phyloP scores from a whole-genome alignment of 192 early-diverging fungal species.

The Entrophospora sp. region DNA sequence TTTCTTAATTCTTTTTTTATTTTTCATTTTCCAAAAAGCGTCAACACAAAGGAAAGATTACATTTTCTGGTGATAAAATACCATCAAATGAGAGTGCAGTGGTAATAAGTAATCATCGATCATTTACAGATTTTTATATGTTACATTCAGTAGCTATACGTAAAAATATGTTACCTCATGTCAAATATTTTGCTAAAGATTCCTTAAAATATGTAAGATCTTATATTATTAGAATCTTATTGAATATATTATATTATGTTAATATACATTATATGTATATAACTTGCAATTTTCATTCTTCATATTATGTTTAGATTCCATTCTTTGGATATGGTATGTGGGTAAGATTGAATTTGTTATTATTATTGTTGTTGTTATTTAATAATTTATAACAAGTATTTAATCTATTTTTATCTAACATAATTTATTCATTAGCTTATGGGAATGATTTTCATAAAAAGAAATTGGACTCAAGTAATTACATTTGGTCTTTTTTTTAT shows the following conservation, averaged over 20 bases:
- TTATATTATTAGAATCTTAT: background rate
- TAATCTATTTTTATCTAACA: constrained; percentile 4
- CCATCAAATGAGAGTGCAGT: constrained; percentile 40
- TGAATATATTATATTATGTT: too few relatives aligned
- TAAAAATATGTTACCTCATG: constrained; percentile 43
- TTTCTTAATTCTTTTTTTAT: constrained; percentile 7
- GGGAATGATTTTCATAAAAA: constrained; percentile 48
- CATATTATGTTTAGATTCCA: constrained; percentile 31
- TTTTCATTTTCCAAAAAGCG: background rate
- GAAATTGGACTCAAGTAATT: constrained; percentile 41
- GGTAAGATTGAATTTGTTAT: constrained; percentile 21
- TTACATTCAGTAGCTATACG: constrained; percentile 43
- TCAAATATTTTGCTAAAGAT: constrained; percentile 54
- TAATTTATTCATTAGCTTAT: constrained; percentile 28
- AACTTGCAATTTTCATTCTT: background rate
- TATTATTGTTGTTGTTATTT: background rate
- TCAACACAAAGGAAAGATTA: constrained; percentile 38
- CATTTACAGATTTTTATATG: constrained; percentile 51
- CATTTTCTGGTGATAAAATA: constrained; percentile 46
- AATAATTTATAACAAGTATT: background rate
- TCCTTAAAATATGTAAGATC: constrained; percentile 45
- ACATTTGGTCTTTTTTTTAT: too few relatives aligned
- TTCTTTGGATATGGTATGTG: constrained; percentile 58
- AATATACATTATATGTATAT: too few relatives aligned
- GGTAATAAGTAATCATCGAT: constrained; percentile 47